These are phyloP conservation scores for Onygenales sp. DNA, from an alignment of 2,329 filamentous ascomycete species.

Conservation along the genomic window DNA sequence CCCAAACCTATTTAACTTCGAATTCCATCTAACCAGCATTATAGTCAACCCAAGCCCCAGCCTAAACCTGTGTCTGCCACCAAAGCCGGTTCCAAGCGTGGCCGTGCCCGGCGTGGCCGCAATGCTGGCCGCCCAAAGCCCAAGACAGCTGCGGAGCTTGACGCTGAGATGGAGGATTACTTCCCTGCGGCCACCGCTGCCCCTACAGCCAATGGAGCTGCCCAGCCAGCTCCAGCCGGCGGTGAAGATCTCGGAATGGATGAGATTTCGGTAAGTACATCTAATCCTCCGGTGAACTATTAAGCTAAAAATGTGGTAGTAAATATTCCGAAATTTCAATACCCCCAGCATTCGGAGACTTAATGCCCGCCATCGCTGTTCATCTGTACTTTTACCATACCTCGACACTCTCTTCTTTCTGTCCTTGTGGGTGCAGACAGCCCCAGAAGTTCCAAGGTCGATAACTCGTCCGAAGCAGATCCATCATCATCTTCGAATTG, in stretches of 20 bases:
- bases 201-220: conserved; percentile 37
- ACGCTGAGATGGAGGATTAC: conserved; percentile 97
- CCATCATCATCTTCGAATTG: background rate
- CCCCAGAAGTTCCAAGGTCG: too few species aligned
- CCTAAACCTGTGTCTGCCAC: conserved; percentile 59
- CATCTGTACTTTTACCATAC: background rate
- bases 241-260: conserved; percentile 47
- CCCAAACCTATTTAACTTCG: conserved; percentile 8
- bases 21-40: background rate
- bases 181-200: conserved; percentile 45
- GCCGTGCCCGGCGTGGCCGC: conserved; percentile 45
- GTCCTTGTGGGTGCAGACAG: background rate
- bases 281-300: background rate
- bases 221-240: conserved; percentile 39
- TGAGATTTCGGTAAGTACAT: conserved; percentile 42
- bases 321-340: background rate
- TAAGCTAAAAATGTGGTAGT: background rate
- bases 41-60: conserved; percentile 65
- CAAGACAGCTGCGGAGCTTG: conserved; percentile 92
- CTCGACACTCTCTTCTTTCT: background rate
- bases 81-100: conserved; percentile 34
- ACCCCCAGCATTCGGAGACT: too few species aligned
- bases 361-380: background rate
- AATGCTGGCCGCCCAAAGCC: conserved; percentile 58
- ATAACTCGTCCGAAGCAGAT: too few species aligned